phyloP scores from a whole-genome alignment of 139 green algal species.

The Diplosphaera chodatii region DNA sequence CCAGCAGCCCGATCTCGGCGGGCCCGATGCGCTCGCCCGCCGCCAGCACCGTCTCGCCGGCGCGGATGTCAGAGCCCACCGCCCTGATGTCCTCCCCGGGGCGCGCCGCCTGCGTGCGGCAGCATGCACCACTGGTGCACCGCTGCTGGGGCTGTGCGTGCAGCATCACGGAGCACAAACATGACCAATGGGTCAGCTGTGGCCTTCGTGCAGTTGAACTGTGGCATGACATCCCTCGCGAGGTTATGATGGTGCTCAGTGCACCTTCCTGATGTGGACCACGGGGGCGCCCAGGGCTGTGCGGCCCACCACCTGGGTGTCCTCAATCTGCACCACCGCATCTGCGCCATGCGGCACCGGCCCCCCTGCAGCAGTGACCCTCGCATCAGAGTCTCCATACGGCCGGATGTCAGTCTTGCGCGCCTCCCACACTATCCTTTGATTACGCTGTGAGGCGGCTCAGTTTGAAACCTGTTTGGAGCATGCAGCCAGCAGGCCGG shows the following conservation, averaged over 20 bases:
- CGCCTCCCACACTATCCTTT: no score
- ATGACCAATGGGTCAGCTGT: no score
- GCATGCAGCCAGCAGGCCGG: no score
- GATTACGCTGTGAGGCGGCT: no score
- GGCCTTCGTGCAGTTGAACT: no score
- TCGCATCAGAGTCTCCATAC: no score
- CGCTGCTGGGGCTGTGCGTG: not conserved
- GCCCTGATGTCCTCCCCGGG: conserved; percentile 61
- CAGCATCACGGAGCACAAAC: no score
- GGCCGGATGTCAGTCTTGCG: no score
- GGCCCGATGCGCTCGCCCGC: conserved; percentile 62
- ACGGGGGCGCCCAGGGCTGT: conserved; percentile 13
- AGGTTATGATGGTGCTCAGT: no score
- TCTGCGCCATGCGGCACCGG: conserved; percentile 44
- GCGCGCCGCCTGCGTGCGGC: conserved; percentile 19
- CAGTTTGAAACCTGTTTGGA: no score
- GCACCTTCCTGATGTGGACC: conserved; percentile 56
- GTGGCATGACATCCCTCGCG: no score
- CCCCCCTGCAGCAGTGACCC: conserved; percentile 10
- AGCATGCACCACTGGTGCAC: not conserved
- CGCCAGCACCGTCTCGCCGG: conserved; percentile 57
- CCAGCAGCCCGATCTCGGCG: conserved; percentile 86
- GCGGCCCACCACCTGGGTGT: conserved; percentile 54
- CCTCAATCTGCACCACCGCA: conserved; percentile 62
- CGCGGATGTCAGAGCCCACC: conserved; percentile 73